Base-by-base conservation (phyloP, 352 stramenopile species). In the Phytophthora cryptogea region DNA sequence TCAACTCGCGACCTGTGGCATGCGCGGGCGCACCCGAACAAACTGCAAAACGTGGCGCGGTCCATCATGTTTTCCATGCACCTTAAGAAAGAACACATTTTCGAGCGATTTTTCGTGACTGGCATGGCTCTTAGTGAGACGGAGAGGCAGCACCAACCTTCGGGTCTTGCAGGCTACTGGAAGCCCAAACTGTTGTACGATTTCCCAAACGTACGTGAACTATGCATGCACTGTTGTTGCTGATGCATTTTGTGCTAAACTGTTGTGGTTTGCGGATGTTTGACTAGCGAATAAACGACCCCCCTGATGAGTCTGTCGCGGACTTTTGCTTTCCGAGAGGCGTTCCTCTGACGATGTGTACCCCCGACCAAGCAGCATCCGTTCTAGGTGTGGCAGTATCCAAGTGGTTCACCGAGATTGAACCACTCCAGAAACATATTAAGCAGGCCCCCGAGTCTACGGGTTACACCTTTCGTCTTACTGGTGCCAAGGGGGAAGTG, bases 281-380 rank as follows among this genome's bases (percentile, higher is more conserved):
- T 27, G 63, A 14, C 4, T 54, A 80, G 63, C 45, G 61, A 66
- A 47, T 63, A 10, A 69, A 68, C 50, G 63, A 74, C 26, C 26
- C 68, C 17, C 72, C 74, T 5, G 83, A 88, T 59, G 68, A 70
- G 5, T 79, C 76, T 0, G 68, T 92, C 7, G 83, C 77, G 1
- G 80, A 90, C 49, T 95, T 95, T 65, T 95, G 86, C 46, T 95
- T 95, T 50, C 86, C 86, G 1, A 67, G 72, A 16, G 86, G 86
- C 32, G 82, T 92, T 10, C 83, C 86, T 23, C 58, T 90, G 4
- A 71, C 72, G 13, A 70, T 70, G 32, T 93, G 82, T 59, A 83
- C 73, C 14, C 61, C 68, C 8, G 74, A 86, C 8, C 78, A 93
- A 66, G 71, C 68, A 6, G 48, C 68, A 14, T 66, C 57, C 1